Conservation (phyloP, 176 grass and related monocot genomes). For the Poa pratensis region DNA sequence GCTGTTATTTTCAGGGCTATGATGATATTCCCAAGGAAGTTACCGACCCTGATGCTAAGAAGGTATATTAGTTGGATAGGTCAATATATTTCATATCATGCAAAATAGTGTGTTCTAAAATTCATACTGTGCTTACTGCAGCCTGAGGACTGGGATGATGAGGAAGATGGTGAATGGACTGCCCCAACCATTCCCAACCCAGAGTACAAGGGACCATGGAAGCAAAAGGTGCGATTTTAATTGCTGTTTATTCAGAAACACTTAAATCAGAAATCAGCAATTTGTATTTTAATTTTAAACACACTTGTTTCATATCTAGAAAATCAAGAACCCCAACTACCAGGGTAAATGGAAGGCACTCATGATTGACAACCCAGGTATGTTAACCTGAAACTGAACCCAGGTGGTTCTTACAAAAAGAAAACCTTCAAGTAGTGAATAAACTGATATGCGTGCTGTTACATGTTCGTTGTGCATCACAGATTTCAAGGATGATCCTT, state of each 20-base stretch:
- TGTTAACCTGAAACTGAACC: constrained; percentile 5
- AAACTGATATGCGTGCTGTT: neutral
- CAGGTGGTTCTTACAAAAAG: neutral
- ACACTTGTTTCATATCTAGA: constrained; percentile 47
- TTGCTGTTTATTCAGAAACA: neutral
- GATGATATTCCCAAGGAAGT: constrained; percentile 91
- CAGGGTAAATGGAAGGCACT: constrained; percentile 98
- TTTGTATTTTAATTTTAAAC: constrained; percentile 18
- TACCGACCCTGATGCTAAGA: constrained; percentile 78
- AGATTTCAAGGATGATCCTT: constrained; percentile 78
- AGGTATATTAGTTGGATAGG: constrained; percentile 46
- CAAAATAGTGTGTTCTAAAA: neutral
- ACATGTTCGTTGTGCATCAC: constrained; percentile 22
- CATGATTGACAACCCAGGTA: constrained; percentile 94
- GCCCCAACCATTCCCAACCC: constrained; percentile 91
- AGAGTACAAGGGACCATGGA: constrained; percentile 89
- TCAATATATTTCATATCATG: constrained; percentile 5
- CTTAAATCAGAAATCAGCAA: neutral
- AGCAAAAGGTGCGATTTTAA: constrained; percentile 60
- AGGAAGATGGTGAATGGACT: constrained; percentile 98
- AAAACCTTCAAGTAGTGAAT: neutral
- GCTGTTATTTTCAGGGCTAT: constrained; percentile 62
- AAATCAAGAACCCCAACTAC: constrained; percentile 97
- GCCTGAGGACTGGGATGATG: constrained; percentile 96
- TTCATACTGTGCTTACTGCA: constrained; percentile 36